A percentile compares a stretch with the other conserved stretches of the same genome.
phyloP scores from a whole-genome alignment of 768 basidiomycete genomes.

The Leccinum variicolor region DNA sequence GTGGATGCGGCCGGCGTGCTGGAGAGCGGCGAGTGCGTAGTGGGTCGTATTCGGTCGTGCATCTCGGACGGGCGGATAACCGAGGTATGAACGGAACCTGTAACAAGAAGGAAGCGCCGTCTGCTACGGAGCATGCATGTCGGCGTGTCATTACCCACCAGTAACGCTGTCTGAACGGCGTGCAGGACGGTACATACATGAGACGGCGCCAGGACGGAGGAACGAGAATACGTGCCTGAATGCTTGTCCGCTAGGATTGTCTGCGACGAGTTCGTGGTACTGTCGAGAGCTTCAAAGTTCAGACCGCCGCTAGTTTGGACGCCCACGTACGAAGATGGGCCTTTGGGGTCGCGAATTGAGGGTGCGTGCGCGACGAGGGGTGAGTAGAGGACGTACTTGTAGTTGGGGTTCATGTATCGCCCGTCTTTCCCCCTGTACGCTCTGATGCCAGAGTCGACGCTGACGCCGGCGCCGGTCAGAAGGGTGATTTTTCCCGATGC shows the following conservation, averaged over 20 bases:
- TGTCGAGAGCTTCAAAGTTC: conserved; percentile 23
- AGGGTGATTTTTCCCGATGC: conserved; percentile 66
- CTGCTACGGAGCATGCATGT: background rate
- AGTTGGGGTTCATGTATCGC: conserved; percentile 86
- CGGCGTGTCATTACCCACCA: conserved; percentile 43
- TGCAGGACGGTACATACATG: conserved; percentile 1
- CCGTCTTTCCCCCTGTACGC: conserved; percentile 91
- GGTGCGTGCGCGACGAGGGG: background rate
- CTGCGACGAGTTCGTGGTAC: conserved; percentile 81
- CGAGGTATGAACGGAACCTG: conserved; percentile 71
- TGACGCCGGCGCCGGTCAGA: conserved; percentile 90
- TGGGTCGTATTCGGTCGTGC: conserved; percentile 88
- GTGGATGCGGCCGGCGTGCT: conserved; percentile 58
- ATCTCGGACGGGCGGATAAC: conserved; percentile 85
- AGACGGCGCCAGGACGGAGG: conserved; percentile 1
- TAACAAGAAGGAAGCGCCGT: background rate
- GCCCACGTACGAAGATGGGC: conserved; percentile 50
- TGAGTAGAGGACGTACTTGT: conserved; percentile 50
- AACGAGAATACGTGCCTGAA: conserved; percentile 54
- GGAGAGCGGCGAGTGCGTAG: conserved; percentile 79
- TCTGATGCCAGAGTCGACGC: conserved; percentile 92
- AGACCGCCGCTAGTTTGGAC: background rate
- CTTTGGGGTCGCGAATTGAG: conserved; percentile 28
- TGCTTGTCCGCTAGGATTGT: conserved; percentile 59
- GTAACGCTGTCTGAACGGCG: conserved; percentile 67